Base-by-base conservation (phyloP, 768 basidiomycete species). In the Mycena polygramma region DNA sequence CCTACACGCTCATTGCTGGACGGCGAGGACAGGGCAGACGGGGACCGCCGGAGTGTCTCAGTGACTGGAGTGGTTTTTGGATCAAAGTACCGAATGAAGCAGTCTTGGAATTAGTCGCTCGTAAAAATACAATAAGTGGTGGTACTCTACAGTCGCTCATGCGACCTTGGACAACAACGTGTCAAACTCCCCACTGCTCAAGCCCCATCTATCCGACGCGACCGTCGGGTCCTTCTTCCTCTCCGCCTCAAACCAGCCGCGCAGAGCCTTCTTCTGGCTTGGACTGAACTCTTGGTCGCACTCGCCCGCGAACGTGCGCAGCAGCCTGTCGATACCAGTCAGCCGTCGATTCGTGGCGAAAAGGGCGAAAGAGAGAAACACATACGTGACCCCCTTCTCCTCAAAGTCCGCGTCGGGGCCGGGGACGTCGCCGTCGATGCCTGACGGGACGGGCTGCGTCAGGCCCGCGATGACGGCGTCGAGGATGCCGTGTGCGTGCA, bases 391-490 rank as follows among this genome's bases (percentile, higher is more conserved):
- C 2, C 87, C 77, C 72, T 91, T 92, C 77, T 92, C 92, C 78
- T 90, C 89, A 46, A 90, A 90, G 63, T 92, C 90, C 4, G 75
- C 75, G 77, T 93, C 93, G 11, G 81, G 76, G 6, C 80, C 88
- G n/a, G 81, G 82, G 51, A 81, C 80, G 68, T 93, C 92, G 20
- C 92, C 93, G 75, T 94, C 91, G 7, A 82, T 84, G 0, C 92
- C 93, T 63, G 88, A 84, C 13, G 92, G 91, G 24, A 91, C 72
- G 10, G 92, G 92, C 7, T 80, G 77, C 0, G 81, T 83, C 6
- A 94, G 76, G 13, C 87, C 86, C 24, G 82, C 81, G 65, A 94
- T 80, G 15, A 93, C 75, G 1, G 83, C 80, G 17, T 83, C 81
- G 22, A 91, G 73, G 17, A 94, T 78, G 15, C 79, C 81, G 67